phyloP scores from a whole-genome alignment of 2,329 filamentous ascomycete genomes.

The Monascus ruber region DNA sequence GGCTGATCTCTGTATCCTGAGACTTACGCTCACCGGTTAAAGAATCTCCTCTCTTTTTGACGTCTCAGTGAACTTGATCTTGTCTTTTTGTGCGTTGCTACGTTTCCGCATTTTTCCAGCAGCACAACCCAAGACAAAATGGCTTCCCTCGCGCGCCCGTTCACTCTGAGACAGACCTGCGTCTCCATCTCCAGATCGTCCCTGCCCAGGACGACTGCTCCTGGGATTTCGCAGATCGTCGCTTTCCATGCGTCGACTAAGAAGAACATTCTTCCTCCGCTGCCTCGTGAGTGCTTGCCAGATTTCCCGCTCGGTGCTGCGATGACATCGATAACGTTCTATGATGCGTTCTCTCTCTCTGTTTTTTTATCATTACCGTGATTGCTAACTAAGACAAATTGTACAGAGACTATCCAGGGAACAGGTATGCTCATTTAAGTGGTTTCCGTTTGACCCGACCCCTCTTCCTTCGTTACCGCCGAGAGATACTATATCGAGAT shows the following conservation, averaged over 20 bases:
- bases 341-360: background rate
- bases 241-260: slow-evolving; percentile 78
- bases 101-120: background rate
- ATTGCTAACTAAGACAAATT: slow-evolving; percentile 26
- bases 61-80: background rate
- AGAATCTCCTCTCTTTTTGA: background rate
- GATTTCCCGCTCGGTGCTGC: background rate
- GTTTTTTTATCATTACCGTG: slow-evolving; percentile 40
- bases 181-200: slow-evolving; percentile 24
- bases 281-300: slow-evolving; percentile 57
- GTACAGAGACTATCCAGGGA: slow-evolving; percentile 60
- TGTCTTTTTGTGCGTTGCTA: background rate
- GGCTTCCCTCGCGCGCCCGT: slow-evolving; percentile 31
- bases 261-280: slow-evolving; percentile 66
- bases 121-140: slow-evolving; percentile 16
- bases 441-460: background rate
- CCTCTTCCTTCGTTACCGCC: background rate
- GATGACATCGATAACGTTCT: background rate
- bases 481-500: background rate
- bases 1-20: background rate
- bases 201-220: slow-evolving; percentile 22
- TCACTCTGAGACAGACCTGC: slow-evolving; percentile 24
- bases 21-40: background rate
- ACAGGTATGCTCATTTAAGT: slow-evolving; percentile 46
- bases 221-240: slow-evolving; percentile 45